Percentiles rank a stretch among this genome's conserved stretches.
Conservation (phyloP, 208 protist genomes). For the Balamuthia mandrillaris region DNA sequence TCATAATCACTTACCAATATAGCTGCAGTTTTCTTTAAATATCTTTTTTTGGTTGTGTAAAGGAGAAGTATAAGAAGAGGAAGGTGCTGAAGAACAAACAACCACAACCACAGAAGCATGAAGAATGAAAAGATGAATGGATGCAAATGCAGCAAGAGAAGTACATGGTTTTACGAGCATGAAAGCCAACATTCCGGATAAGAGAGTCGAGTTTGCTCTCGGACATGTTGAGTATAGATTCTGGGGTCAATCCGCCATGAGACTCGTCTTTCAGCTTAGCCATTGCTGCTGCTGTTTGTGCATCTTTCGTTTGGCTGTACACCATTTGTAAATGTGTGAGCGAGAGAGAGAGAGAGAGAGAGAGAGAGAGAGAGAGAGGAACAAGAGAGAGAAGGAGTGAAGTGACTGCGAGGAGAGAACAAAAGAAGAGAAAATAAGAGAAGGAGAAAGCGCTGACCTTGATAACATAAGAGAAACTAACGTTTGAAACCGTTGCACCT, state of each 20-base stretch:
- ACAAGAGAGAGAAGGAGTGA: too few relatives aligned
- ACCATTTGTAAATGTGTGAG: too few relatives aligned
- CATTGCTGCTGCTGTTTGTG: background rate
- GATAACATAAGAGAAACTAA: background rate
- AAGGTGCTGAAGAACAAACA: background rate
- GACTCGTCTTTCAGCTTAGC: background rate
- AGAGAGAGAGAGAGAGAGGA: too few relatives aligned
- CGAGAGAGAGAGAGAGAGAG: too few relatives aligned
- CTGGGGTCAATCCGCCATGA: background rate
- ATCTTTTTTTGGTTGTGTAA: background rate
- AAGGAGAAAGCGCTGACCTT: background rate
- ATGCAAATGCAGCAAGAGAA: background rate
- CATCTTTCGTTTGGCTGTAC: background rate
- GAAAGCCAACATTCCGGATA: background rate
- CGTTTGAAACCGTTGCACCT: background rate
- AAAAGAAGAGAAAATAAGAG: background rate
- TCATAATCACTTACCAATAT: conserved; percentile 35
- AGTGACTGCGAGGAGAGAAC: too few relatives aligned
- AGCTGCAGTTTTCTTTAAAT: conserved; percentile 34
- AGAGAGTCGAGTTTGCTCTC: background rate
- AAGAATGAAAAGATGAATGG: background rate
- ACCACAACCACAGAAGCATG: background rate
- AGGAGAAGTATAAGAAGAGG: background rate
- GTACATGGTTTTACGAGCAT: background rate
- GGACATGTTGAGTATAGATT: background rate